A percentile compares a stretch with the other conserved stretches of the same genome.
Conservation (phyloP, 805 yeast genomes). For the Suhomyces tanzawaensis region DNA sequence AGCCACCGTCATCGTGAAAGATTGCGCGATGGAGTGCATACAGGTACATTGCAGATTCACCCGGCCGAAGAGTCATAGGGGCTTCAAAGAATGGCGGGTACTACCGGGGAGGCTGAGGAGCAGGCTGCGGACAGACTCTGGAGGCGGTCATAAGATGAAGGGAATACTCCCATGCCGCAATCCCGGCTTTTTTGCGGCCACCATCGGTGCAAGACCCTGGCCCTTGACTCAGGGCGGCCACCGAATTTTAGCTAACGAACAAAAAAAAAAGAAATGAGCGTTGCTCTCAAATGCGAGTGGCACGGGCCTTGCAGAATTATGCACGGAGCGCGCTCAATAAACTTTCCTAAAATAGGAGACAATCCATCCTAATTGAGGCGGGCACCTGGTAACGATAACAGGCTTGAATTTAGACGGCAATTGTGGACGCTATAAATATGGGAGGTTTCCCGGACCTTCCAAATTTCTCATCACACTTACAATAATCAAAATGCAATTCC, state of each 20-base stretch:
- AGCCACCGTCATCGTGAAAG: constrained; percentile 4
- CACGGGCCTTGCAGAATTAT: background rate
- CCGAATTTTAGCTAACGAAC: too few relatives aligned
- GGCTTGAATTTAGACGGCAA: constrained; percentile 2
- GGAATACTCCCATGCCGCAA: too few relatives aligned
- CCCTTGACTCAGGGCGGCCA: too few relatives aligned
- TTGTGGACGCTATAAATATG: constrained; percentile 11
- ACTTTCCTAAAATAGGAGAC: constrained; percentile 6
- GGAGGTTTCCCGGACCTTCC: constrained; percentile 1
- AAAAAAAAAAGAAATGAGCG: background rate
- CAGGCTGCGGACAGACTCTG: too few relatives aligned
- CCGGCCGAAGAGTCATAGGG: background rate
- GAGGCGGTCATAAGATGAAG: too few relatives aligned
- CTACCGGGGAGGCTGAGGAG: too few relatives aligned
- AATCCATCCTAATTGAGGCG: constrained; percentile 7
- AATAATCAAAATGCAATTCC: constrained; percentile 62
- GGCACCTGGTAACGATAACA: constrained; percentile 4
- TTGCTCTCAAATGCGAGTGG: background rate
- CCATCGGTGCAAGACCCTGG: too few relatives aligned
- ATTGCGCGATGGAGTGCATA: constrained; percentile 1
- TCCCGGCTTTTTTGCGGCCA: too few relatives aligned
- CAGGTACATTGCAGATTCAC: too few relatives aligned
- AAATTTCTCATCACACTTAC: constrained; percentile 1
- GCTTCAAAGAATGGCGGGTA: too few relatives aligned
- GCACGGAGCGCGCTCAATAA: constrained; percentile 4